Conservation (phyloP, 148 eudicot genomes). For the Vaccinium vitisidaea region DNA sequence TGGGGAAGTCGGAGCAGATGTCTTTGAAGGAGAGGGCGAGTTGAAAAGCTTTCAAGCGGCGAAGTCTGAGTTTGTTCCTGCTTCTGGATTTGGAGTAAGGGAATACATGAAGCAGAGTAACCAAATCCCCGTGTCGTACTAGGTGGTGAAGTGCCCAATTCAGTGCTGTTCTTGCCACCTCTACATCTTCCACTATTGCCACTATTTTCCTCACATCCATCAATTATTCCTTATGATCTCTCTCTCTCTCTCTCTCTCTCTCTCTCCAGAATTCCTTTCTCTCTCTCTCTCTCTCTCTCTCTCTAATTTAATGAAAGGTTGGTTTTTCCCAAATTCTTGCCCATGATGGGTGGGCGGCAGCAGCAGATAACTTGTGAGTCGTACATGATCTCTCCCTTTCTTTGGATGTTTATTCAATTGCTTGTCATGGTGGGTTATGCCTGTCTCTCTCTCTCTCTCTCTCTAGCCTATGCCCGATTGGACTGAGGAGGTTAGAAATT, state of each 20-base stretch:
- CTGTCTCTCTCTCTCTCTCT: not conserved
- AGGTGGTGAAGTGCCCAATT: constrained; percentile 77
- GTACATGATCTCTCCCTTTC: not conserved
- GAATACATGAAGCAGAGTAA: constrained; percentile 72
- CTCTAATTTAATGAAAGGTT: not conserved
- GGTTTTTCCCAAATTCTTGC: not conserved
- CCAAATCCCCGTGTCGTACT: constrained; percentile 63
- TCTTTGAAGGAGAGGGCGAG: constrained; percentile 83
- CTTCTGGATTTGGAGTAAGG: constrained; percentile 38
- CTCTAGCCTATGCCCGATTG: constrained; percentile 1
- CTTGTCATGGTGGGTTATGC: not conserved
- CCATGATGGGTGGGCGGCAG: not conserved
- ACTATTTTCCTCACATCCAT: constrained; percentile 75
- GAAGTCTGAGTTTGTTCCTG: constrained; percentile 54
- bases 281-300: not conserved
- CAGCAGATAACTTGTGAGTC: not conserved
- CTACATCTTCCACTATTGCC: constrained; percentile 79
- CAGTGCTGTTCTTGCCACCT: constrained; percentile 73
- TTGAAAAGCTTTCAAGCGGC: constrained; percentile 67
- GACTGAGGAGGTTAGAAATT: not conserved
- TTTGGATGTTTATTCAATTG: not conserved
- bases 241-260: not conserved
- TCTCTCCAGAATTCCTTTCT: constrained; percentile 4
- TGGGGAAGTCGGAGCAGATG: constrained; percentile 59
- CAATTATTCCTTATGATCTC: not conserved